phyloP scores from a whole-genome alignment of 2,329 filamentous ascomycete species.

The Ophiostoma triangulosporum region DNA sequence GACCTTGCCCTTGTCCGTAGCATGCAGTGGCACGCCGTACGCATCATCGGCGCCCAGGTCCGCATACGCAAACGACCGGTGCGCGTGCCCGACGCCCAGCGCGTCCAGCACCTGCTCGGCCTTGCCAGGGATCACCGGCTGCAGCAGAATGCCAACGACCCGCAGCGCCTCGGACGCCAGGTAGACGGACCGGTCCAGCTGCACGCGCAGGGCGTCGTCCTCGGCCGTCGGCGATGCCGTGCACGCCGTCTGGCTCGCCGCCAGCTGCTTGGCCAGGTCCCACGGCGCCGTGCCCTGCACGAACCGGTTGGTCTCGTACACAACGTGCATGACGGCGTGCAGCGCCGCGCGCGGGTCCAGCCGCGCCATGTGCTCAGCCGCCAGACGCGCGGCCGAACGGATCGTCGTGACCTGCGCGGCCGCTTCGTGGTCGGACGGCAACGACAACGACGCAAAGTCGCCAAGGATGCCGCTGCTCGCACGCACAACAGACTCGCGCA shows the following conservation, averaged over 20 bases:
- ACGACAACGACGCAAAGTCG: neutral
- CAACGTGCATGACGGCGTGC: constrained; percentile 46
- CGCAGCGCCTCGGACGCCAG: constrained; percentile 63
- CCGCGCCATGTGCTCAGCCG: constrained; percentile 44
- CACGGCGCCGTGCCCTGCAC: constrained; percentile 57
- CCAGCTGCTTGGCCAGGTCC: constrained; percentile 49
- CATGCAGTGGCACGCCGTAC: constrained; percentile 46
- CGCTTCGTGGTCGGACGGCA: neutral
- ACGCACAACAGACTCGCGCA: constrained; percentile 41
- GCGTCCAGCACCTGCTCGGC: constrained; percentile 59
- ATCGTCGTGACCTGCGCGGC: constrained; percentile 4
- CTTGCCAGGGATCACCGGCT: constrained; percentile 82
- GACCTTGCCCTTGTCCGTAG: constrained; percentile 24
- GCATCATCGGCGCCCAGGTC: constrained; percentile 47
- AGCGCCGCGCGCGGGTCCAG: constrained; percentile 54
- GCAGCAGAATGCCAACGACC: constrained; percentile 68
- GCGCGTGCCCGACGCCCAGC: constrained; percentile 53
- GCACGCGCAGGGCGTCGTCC: constrained; percentile 18
- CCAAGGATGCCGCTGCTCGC: neutral
- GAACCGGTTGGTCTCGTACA: constrained; percentile 55
- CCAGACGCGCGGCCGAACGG: constrained; percentile 23
- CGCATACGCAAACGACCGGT: constrained; percentile 51
- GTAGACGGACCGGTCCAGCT: constrained; percentile 51
- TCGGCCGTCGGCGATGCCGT: constrained; percentile 16
- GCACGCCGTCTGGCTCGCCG: constrained; percentile 33